phyloP scores from a whole-genome alignment of 371 early-diverging fungal species.

The Mortierella sp. region DNA sequence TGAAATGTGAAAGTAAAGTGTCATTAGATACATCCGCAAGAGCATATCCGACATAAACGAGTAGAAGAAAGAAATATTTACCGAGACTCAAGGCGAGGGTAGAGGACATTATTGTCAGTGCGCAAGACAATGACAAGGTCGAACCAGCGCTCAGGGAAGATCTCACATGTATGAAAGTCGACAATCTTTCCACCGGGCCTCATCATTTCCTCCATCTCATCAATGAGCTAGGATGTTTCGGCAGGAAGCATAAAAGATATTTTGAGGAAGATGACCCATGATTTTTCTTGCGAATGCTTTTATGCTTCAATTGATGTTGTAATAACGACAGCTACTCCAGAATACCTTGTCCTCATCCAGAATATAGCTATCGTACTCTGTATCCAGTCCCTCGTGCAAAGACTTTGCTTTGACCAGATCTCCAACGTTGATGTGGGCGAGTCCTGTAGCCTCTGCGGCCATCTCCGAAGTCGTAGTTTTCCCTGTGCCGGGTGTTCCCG shows the following conservation, averaged over 20 bases:
- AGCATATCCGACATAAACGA: neutral
- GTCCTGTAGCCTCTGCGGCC: slow-evolving; percentile 71
- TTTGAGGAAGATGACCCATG: neutral
- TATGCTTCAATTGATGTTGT: neutral
- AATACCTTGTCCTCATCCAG: slow-evolving; percentile 93
- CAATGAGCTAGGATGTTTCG: slow-evolving; percentile 65
- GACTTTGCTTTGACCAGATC: slow-evolving; percentile 87
- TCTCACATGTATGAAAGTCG: slow-evolving; percentile 94
- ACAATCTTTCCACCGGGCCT: slow-evolving; percentile 87
- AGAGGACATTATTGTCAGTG: slow-evolving; percentile 82
- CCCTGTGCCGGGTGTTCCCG: slow-evolving; percentile 98
- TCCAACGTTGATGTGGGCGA: slow-evolving; percentile 90
- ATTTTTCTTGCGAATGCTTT: no score
- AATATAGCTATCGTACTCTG: slow-evolving; percentile 90
- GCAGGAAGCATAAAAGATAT: neutral
- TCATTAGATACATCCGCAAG: neutral
- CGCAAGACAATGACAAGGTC: slow-evolving; percentile 95
- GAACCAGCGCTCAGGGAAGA: slow-evolving; percentile 97
- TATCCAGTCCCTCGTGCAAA: slow-evolving; percentile 90
- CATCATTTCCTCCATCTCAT: slow-evolving; percentile 88
- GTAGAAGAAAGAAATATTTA: slow-evolving; percentile 40
- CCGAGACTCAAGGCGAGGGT: slow-evolving; percentile 88
- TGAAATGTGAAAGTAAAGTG: neutral
- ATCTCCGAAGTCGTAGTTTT: slow-evolving; percentile 95
- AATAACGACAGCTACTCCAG: neutral